Conservation (phyloP, 768 basidiomycete species). For the Lepiota brunneoincarnata region DNA sequence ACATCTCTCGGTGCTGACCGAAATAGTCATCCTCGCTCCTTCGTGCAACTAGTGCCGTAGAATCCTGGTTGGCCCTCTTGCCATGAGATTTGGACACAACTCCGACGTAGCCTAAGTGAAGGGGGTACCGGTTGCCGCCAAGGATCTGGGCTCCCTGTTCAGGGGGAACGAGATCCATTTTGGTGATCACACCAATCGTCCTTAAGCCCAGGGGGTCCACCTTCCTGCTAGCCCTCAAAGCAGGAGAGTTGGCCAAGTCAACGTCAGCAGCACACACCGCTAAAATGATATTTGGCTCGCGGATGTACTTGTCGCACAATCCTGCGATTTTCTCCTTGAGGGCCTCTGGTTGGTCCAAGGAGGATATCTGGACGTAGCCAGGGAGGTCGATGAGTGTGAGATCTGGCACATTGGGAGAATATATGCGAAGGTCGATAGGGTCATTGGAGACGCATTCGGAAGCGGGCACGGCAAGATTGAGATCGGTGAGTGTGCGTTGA, state of each 20-base stretch:
- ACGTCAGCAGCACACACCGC: conserved; percentile 99
- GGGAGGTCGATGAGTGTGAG: conserved; percentile 97
- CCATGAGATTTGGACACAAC: conserved; percentile 84
- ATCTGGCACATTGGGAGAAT: conserved; percentile 94
- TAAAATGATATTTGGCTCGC: conserved; percentile 99
- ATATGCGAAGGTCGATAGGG: conserved; percentile 95
- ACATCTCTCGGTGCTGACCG: conserved; percentile 56
- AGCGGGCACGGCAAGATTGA: conserved; percentile 92
- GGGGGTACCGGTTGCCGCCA: conserved; percentile 89
- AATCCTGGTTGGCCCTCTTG: conserved; percentile 50
- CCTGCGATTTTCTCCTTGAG: conserved; percentile 89
- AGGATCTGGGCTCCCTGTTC: conserved; percentile 81
- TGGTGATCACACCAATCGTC: conserved; percentile 97
- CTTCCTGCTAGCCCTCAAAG: conserved; percentile 86
- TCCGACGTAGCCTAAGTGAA: conserved; percentile 96
- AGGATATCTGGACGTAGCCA: conserved; percentile 94
- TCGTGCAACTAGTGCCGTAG: conserved; percentile 45
- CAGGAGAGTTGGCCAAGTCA: conserved; percentile 97
- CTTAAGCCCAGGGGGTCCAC: conserved; percentile 94
- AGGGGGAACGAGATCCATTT: conserved; percentile 95
- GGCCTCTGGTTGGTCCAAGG: conserved; percentile 92
- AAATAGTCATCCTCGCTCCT: conserved; percentile 71
- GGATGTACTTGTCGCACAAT: conserved; percentile 95
- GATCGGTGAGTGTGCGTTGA: conserved; percentile 89
- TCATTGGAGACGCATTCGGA: conserved; percentile 89